Conservation (phyloP, 208 protist species). For the Acanthamoeba pearcei region DNA sequence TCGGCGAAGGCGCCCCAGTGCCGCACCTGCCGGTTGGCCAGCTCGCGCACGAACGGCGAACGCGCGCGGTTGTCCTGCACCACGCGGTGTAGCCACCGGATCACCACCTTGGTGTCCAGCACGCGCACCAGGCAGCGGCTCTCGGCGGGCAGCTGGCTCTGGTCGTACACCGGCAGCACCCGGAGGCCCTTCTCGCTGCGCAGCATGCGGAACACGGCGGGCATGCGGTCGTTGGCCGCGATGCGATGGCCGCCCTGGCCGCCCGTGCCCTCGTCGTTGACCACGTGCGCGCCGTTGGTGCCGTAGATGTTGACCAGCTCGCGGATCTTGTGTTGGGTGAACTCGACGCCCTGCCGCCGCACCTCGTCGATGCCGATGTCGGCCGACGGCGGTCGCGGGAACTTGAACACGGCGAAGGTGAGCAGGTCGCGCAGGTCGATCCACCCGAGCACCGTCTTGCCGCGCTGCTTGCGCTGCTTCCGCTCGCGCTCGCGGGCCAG, state of each 20-base stretch:
- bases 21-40: constrained; percentile 50
- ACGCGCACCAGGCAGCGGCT: constrained; percentile 53
- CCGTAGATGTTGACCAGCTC: constrained; percentile 65
- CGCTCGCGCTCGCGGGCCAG: constrained; percentile 34
- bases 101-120: constrained; percentile 52
- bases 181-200: constrained; percentile 58
- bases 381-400: constrained; percentile 26
- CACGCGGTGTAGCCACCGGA: constrained; percentile 42
- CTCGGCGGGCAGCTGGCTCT: constrained; percentile 44
- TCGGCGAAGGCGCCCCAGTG: constrained; percentile 58
- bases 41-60: constrained; percentile 52
- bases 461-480: constrained; percentile 35
- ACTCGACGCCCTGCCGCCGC: constrained; percentile 35
- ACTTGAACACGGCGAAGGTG: constrained; percentile 60
- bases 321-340: constrained; percentile 59
- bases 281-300: constrained; percentile 12
- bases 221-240: constrained; percentile 54
- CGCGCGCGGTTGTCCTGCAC: constrained; percentile 5
- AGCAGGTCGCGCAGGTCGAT: constrained; percentile 58
- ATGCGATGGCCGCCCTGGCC: constrained; percentile 33
- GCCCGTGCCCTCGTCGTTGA: constrained; percentile 50
- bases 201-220: constrained; percentile 45
- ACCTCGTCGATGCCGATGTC: constrained; percentile 55
- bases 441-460: constrained; percentile 58
- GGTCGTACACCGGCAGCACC: constrained; percentile 55